Conservation (phyloP, 2,329 filamentous ascomycete species). For the Arthrobotrys iridis region DNA sequence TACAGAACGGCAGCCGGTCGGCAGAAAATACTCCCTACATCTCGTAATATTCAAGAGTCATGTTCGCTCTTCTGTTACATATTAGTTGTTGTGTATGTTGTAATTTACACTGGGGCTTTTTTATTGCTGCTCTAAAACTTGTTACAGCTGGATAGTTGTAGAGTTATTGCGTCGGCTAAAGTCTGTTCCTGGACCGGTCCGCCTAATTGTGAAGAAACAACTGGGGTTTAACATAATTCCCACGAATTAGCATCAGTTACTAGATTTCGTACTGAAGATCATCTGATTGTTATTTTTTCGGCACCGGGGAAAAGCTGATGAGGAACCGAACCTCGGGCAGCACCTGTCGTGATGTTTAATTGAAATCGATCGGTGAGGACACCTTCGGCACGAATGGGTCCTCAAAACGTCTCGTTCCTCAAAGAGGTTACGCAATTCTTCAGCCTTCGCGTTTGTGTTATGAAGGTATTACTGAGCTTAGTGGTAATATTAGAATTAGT, state of each 20-base stretch:
- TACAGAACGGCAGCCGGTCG: conserved; percentile 15
- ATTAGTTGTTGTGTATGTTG: conserved; percentile 53
- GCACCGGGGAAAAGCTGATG: conserved; percentile 7
- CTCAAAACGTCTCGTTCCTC: conserved; percentile 12
- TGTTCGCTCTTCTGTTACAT: conserved; percentile 35
- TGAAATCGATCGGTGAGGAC: conserved; percentile 3
- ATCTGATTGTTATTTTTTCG: conserved; percentile 26
- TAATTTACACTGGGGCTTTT: conserved; percentile 33
- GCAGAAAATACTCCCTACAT: conserved; percentile 33
- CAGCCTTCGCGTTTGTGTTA: not conserved
- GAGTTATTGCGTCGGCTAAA: conserved; percentile 46
- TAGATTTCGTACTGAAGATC: conserved; percentile 11
- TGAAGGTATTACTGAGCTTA: not conserved
- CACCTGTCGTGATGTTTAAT: not conserved
- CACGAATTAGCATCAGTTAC: conserved; percentile 36
- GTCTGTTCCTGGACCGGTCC: conserved; percentile 6
- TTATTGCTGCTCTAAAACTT: conserved; percentile 7
- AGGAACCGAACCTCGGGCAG: conserved; percentile 16
- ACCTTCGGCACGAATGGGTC: conserved; percentile 20
- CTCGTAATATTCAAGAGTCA: conserved; percentile 18
- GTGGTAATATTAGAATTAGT: conserved; percentile 38
- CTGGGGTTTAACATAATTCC: conserved; percentile 40
- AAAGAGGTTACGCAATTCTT: conserved; percentile 14
- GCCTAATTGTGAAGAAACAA: conserved; percentile 31
- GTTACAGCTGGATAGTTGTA: conserved; percentile 9